Conservation (phyloP, 192 early-diverging fungal genomes). For the Mortierella claussenii region DNA sequence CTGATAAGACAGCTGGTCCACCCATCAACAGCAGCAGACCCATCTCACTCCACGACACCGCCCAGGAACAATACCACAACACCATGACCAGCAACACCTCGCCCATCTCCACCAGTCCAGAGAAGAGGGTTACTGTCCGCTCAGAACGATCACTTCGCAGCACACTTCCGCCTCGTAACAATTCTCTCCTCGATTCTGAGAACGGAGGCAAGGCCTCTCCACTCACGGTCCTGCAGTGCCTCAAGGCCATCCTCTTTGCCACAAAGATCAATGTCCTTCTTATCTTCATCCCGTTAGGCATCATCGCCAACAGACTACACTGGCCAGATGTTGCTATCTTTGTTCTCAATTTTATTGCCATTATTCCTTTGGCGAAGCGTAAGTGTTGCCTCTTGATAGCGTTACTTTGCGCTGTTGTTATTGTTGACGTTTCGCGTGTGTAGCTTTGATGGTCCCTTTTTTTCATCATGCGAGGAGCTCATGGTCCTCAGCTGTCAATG, state of each 20-base stretch:
- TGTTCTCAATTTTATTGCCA: slow-evolving; percentile 87
- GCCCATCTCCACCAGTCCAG: slow-evolving; percentile 1
- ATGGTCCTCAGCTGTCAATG: no score
- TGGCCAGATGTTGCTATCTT: slow-evolving; percentile 79
- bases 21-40: slow-evolving; percentile 1
- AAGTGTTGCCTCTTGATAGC: slow-evolving; percentile 5
- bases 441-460: no score
- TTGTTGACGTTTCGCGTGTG: neutral
- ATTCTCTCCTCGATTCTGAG: slow-evolving; percentile 6
- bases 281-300: slow-evolving; percentile 84
- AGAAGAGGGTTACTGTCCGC: slow-evolving; percentile 31
- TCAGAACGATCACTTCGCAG: slow-evolving; percentile 28
- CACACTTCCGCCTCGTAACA: slow-evolving; percentile 7
- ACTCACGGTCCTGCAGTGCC: slow-evolving; percentile 15
- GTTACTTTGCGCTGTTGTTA: neutral
- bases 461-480: no score
- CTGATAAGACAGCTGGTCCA: no score
- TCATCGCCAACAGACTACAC: slow-evolving; percentile 66
- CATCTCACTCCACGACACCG: slow-evolving; percentile 3
- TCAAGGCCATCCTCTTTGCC: slow-evolving; percentile 47
- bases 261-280: slow-evolving; percentile 78
- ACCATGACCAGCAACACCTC: no score
- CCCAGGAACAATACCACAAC: no score
- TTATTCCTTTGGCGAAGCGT: slow-evolving; percentile 82
- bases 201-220: neutral